phyloP scores from a whole-genome alignment of 2,329 filamentous ascomycete species.

The Balansia obtecta region DNA sequence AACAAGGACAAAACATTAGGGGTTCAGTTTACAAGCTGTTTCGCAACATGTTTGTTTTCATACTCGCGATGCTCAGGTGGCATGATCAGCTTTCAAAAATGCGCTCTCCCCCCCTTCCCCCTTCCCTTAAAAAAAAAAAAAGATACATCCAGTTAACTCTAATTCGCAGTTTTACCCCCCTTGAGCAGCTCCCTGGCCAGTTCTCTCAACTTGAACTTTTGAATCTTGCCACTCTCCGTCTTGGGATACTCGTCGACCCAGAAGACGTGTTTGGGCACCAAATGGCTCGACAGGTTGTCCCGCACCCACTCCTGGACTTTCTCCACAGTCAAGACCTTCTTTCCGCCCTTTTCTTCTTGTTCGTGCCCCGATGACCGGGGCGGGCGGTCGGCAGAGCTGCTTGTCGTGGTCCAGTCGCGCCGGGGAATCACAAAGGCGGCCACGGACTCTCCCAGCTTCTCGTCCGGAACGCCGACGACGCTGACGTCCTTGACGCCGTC shows the following conservation, averaged over 20 bases:
- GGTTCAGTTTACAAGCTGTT: too few species aligned
- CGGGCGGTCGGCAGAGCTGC: slow-evolving; percentile 6
- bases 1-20: too few species aligned
- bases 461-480: slow-evolving; percentile 74
- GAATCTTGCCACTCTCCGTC: slow-evolving; percentile 92
- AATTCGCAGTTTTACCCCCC: background rate
- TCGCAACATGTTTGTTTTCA: too few species aligned
- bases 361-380: background rate
- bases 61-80: too few species aligned
- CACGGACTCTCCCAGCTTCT: slow-evolving; percentile 74
- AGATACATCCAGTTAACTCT: background rate
- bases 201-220: slow-evolving; percentile 79
- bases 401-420: slow-evolving; percentile 16
- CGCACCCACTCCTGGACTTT: slow-evolving; percentile 62
- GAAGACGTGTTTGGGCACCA: slow-evolving; percentile 85
- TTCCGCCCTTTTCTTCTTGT: slow-evolving; percentile 14
- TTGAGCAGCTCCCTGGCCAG: slow-evolving; percentile 33
- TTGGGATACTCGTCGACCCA: slow-evolving; percentile 80
- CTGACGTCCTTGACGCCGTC: slow-evolving; percentile 60
- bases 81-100: too few species aligned
- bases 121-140: background rate
- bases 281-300: slow-evolving; percentile 53
- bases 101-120: too few species aligned
- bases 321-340: slow-evolving; percentile 34
- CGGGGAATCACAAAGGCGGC: slow-evolving; percentile 65